Evolutionary conservation across 176 grass and related monocot genomes (phyloP).

Genomic region (Cenchrus fungigraminus): DNA sequence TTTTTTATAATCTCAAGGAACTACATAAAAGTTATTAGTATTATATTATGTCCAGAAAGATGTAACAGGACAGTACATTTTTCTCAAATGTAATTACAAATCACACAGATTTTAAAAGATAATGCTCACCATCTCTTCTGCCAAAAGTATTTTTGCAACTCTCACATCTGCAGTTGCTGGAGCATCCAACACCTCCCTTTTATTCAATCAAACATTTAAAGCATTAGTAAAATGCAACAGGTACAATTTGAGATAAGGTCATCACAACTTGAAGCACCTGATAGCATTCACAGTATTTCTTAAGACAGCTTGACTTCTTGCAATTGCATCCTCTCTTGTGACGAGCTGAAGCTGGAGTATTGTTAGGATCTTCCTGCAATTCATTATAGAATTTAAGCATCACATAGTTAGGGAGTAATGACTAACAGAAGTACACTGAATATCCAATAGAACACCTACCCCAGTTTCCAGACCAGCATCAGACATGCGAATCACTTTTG

Average conservation of each 20-base stretch:
- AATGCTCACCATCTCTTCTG: slow-evolving; percentile 81
- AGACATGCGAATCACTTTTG: slow-evolving; percentile 87
- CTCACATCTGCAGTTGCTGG: slow-evolving; percentile 92
- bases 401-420: not conserved
- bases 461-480: slow-evolving; percentile 65
- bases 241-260: slow-evolving; percentile 30
- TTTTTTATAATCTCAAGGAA: not conserved
- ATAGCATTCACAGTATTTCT: slow-evolving; percentile 99
- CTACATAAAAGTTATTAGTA: not conserved
- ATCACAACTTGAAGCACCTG: slow-evolving; percentile 64
- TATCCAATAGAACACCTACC: slow-evolving; percentile 49
- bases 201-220: slow-evolving; percentile 44
- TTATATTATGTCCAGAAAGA: not conserved
- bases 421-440: slow-evolving; percentile 1
- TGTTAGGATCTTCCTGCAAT: slow-evolving; percentile 86
- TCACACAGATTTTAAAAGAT: not conserved
- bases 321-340: slow-evolving; percentile 99
- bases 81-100: not conserved
- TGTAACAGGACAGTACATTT: not conserved
- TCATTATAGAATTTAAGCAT: slow-evolving; percentile 34
- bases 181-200: slow-evolving; percentile 98
- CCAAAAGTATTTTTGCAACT: slow-evolving; percentile 95
- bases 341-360: slow-evolving; percentile 91
- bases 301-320: slow-evolving; percentile 97
- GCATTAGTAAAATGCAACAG: slow-evolving; percentile 25